Evolutionary conservation across 306 rosid species (phyloP).

Genomic region (Acmispon strigosus): DNA sequence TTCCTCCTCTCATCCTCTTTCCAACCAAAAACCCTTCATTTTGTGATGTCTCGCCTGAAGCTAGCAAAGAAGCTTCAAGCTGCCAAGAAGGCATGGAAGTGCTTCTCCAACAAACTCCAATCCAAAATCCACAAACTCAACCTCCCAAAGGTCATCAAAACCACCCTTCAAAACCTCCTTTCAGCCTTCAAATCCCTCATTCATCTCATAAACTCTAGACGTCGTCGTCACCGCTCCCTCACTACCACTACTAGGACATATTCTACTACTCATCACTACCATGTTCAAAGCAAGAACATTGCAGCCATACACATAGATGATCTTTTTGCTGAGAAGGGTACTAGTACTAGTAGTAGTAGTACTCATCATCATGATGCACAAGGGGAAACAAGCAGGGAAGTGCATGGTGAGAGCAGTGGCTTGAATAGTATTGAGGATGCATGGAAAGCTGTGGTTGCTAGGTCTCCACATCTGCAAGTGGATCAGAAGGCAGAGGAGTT

Average conservation of each 20-base stretch:
- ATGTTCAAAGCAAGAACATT: conserved; percentile 15
- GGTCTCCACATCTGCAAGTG: conserved; percentile 35
- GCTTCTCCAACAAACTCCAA: conserved; percentile 26
- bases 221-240: conserved; percentile 25
- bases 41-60: conserved; percentile 33
- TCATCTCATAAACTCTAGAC: conserved; percentile 32
- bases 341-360: too few relatives aligned
- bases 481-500: conserved; percentile 41
- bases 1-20: not conserved
- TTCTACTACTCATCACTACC: conserved; percentile 20
- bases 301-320: conserved; percentile 58
- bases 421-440: conserved; percentile 34
- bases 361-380: not conserved
- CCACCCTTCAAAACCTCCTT: conserved; percentile 33
- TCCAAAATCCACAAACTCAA: conserved; percentile 40
- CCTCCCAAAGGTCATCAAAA: conserved; percentile 31
- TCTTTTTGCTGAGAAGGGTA: conserved; percentile 31
- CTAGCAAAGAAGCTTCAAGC: conserved; percentile 46
- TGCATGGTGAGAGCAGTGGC: conserved; percentile 5
- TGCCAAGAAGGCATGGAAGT: conserved; percentile 58
- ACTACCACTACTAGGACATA: conserved; percentile 9
- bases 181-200: conserved; percentile 23
- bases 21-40: not conserved
- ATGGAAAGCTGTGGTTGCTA: conserved; percentile 39
- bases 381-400: conserved; percentile 31